Evolutionary conservation across 192 early-diverging fungal species (phyloP), one percentile per base, ranked within the genome.

Genomic region (Dispira simplex): DNA sequence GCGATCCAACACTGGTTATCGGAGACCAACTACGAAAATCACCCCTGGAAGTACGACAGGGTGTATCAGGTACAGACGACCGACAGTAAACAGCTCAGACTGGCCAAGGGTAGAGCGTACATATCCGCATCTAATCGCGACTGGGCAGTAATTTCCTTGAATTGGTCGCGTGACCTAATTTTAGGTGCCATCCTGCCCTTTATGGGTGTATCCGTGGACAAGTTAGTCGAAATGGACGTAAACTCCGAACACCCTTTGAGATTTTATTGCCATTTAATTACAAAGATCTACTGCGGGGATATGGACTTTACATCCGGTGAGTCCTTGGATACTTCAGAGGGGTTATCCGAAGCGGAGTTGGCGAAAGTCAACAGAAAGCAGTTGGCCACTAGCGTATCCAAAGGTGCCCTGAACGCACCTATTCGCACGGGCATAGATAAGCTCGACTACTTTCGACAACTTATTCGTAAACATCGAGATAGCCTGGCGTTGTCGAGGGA

Each of bases 121-220:
- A 39, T 39, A 39, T 6, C 32, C 32, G 32, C 32, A 39, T 39
- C 32, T 39, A 39, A 39, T 62, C 44, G 62, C 11, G 67, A 70
- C 27, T 67, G 64, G 59, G 59, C 59, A 14, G 46, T 77, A 0
- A 52, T 74, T 1, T 77, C 76, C n/a, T 65, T 63, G 44, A 77
- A 77, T 39, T 77, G 76, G 76, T 74, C 76, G 0, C 39, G 64
- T 23, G 72, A 73, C 48, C 71, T 74, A 57, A 72, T 77, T 21
- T 64, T 63, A 0, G 76, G 76, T 23, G 68, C 72, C 0, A 28
- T 77, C 46, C 58, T 64, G 8, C 59, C 59, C 16, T n/a, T 62
- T 14, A 21, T 62, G 14, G 44, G 46, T 25, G 20, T 62, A 2
- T 16, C 56, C 6, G 20, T 53, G 51, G 51, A 53, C 18, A 9